Percentiles rank a stretch among this genome's conserved stretches.
Evolutionary conservation across 306 rosid species (phyloP).

Genomic region (Prunus davidiana): DNA sequence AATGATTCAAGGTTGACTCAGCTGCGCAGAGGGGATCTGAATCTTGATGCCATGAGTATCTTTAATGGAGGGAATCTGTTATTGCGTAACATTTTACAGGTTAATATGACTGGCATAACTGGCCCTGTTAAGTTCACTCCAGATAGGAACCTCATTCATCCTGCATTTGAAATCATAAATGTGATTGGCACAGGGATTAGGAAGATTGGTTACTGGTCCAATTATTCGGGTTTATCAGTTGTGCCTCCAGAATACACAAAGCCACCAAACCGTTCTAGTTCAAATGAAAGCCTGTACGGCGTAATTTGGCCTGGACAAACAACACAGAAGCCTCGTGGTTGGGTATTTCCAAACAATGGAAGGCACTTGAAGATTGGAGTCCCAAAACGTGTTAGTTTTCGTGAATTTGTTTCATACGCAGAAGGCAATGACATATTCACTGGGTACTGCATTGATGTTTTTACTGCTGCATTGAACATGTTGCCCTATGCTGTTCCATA

Average conservation of each 20-base stretch:
- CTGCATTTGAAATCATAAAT: slow-evolving; percentile 79
- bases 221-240: slow-evolving; percentile 71
- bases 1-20: slow-evolving; percentile 49
- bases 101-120: slow-evolving; percentile 72
- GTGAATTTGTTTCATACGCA: slow-evolving; percentile 48
- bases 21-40: slow-evolving; percentile 32
- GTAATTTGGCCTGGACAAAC: slow-evolving; percentile 89
- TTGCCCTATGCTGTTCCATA: slow-evolving; percentile 88
- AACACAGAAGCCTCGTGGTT: slow-evolving; percentile 73
- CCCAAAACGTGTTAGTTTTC: slow-evolving; percentile 59
- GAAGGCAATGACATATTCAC: slow-evolving; percentile 56
- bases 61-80: slow-evolving; percentile 62
- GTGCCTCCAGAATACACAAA: slow-evolving; percentile 59
- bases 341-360: slow-evolving; percentile 91
- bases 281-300: slow-evolving; percentile 36
- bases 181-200: slow-evolving; percentile 66
- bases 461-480: slow-evolving; percentile 67
- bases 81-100: slow-evolving; percentile 44
- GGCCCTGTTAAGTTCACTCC: slow-evolving; percentile 59
- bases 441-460: slow-evolving; percentile 91
- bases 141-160: slow-evolving; percentile 53
- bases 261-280: slow-evolving; percentile 47
- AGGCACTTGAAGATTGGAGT: slow-evolving; percentile 76
- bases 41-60: slow-evolving; percentile 69
- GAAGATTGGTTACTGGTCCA: slow-evolving; percentile 90